phyloP scores from a whole-genome alignment of 176 grass and related monocot species.

The Oryza meyeriana region DNA sequence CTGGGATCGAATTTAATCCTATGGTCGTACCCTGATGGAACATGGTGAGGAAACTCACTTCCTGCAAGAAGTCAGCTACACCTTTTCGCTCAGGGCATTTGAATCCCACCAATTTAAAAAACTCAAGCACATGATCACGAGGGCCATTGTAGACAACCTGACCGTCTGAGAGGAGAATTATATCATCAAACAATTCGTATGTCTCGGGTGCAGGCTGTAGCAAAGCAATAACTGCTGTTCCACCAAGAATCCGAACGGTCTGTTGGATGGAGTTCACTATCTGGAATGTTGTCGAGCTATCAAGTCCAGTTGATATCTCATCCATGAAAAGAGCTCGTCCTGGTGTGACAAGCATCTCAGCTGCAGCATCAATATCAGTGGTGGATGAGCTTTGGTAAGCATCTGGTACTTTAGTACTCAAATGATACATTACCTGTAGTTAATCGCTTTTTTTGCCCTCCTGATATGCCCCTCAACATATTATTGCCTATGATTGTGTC shows the following conservation, averaged over 20 bases:
- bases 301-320: slow-evolving; percentile 87
- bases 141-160: too few species aligned
- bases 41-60: slow-evolving; percentile 38
- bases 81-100: slow-evolving; percentile 76
- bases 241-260: slow-evolving; percentile 50
- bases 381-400: not conserved
- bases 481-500: slow-evolving; percentile 73
- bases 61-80: slow-evolving; percentile 76
- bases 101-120: slow-evolving; percentile 74
- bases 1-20: too few species aligned
- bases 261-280: slow-evolving; percentile 69
- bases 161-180: slow-evolving; percentile 82
- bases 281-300: slow-evolving; percentile 86
- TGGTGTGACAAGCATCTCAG: slow-evolving; percentile 83
- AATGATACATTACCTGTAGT: slow-evolving; percentile 65
- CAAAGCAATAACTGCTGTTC: slow-evolving; percentile 67
- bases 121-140: slow-evolving; percentile 71
- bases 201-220: slow-evolving; percentile 87
- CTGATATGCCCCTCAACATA: slow-evolving; percentile 82
- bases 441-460: too few species aligned
- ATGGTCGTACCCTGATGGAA: not conserved
- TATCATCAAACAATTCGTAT: slow-evolving; percentile 76
- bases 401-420: not conserved
- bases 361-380: slow-evolving; percentile 27
- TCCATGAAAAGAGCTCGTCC: too few species aligned